phyloP scores from a whole-genome alignment of 345 rosid species.

The Melastoma malabathricum region DNA sequence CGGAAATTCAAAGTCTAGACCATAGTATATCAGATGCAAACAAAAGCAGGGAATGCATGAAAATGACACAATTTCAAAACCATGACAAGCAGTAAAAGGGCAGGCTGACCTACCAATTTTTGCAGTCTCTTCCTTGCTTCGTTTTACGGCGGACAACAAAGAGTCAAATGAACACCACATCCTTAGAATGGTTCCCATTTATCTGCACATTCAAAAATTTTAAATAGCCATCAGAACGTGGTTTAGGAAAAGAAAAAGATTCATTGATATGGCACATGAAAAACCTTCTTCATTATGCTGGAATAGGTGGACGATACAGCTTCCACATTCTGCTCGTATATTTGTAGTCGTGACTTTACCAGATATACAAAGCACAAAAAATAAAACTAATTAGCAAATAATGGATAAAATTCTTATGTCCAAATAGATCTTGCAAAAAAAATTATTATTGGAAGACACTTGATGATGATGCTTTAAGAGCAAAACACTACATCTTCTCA shows the following conservation, averaged over 20 bases:
- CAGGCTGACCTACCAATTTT: conserved; percentile 14
- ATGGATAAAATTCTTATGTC: background rate
- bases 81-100: no score
- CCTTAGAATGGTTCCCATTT: conserved; percentile 67
- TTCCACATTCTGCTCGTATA: conserved; percentile 67
- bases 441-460: no score
- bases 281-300: conserved; percentile 49
- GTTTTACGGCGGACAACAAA: conserved; percentile 40
- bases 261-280: background rate
- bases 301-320: conserved; percentile 50
- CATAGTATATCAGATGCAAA: no score
- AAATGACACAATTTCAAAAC: no score
- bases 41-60: no score
- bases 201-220: conserved; percentile 25
- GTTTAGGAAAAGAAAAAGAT: conserved; percentile 1
- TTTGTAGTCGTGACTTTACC: conserved; percentile 70
- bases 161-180: conserved; percentile 43
- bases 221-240: background rate
- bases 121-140: conserved; percentile 20
- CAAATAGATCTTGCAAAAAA: no score
- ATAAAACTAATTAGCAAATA: background rate
- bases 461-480: no score
- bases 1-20: no score
- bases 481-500: no score
- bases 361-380: conserved; percentile 9